These are phyloP conservation scores for Fusarium stilboides DNA, from an alignment of 2,329 filamentous ascomycete species.

Conservation along the genomic window DNA sequence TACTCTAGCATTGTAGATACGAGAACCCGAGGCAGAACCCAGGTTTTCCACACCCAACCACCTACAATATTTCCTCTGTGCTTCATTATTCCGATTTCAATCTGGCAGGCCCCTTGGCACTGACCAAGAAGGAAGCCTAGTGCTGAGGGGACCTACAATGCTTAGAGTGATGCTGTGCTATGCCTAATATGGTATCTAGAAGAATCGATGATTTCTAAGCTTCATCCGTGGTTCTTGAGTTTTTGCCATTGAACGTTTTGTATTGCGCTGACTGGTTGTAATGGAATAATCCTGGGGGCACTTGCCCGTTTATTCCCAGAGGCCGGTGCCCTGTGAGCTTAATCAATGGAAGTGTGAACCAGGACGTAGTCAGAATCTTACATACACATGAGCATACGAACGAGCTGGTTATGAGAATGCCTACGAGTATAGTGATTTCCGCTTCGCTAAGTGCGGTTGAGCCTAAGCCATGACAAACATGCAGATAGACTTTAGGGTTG, in stretches of 20 bases:
- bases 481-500: too few species aligned
- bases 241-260: background rate
- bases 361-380: too few species aligned
- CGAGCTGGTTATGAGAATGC: too few species aligned
- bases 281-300: too few species aligned
- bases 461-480: too few species aligned
- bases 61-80: constrained; percentile 47
- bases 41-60: constrained; percentile 53
- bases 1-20: constrained; percentile 82
- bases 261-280: background rate
- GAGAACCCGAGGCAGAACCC: constrained; percentile 57
- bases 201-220: background rate
- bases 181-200: background rate
- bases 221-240: background rate
- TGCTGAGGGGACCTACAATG: background rate
- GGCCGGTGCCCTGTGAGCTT: too few species aligned
- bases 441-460: too few species aligned
- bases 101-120: constrained; percentile 1
- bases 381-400: too few species aligned
- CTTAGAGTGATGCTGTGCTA: background rate
- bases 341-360: too few species aligned
- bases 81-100: constrained; percentile 26
- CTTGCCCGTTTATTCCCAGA: too few species aligned
- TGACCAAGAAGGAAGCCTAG: background rate
- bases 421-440: too few species aligned